These are phyloP conservation scores for Cucurbita pepo DNA, from an alignment of 306 rosid species.

Conservation along the genomic window DNA sequence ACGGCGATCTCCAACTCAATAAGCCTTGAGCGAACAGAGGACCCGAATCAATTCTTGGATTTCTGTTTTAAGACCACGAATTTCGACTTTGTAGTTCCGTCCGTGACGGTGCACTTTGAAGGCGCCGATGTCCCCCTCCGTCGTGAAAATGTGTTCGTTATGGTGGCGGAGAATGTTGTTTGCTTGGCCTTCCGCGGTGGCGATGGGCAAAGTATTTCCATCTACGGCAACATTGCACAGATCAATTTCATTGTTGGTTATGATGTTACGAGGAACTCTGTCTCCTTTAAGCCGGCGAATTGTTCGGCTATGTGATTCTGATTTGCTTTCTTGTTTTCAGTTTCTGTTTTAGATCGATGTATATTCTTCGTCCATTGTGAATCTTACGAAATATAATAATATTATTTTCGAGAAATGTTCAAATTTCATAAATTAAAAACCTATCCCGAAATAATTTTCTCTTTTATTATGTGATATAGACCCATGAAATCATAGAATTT, in stretches of 20 bases:
- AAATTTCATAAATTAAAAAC: no score
- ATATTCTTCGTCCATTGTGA: no score
- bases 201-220: not conserved
- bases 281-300: constrained; percentile 34
- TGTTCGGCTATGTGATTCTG: constrained; percentile 7
- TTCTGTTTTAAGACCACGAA: constrained; percentile 4
- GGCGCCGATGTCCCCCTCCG: constrained; percentile 5
- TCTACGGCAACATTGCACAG: constrained; percentile 46
- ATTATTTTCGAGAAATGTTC: no score
- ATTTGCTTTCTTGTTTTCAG: not conserved
- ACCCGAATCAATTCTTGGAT: not conserved
- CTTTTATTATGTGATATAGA: no score
- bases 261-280: constrained; percentile 4
- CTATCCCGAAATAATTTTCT: no score
- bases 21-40: rapidly evolving
- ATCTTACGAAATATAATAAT: no score
- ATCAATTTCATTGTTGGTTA: constrained; percentile 37
- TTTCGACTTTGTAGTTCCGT: not conserved
- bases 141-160: constrained; percentile 9
- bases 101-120: constrained; percentile 1
- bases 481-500: no score
- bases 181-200: constrained; percentile 26
- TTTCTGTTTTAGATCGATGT: not conserved
- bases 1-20: not conserved
- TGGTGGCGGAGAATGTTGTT: not conserved